These are phyloP conservation scores for Penicillium sp. DNA, from an alignment of 2,329 filamentous ascomycete genomes.

Conservation along the genomic window DNA sequence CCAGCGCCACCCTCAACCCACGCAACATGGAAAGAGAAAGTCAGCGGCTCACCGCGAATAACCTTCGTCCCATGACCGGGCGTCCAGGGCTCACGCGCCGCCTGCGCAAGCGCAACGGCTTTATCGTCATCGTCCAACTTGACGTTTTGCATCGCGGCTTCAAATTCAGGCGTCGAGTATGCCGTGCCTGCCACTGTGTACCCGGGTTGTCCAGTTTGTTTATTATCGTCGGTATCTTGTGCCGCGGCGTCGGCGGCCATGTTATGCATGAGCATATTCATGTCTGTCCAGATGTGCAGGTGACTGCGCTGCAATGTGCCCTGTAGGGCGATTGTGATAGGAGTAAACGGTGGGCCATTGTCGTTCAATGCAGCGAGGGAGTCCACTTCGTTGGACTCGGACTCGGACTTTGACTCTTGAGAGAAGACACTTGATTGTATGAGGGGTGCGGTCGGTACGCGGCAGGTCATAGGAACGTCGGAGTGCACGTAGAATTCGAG, in stretches of 20 bases:
- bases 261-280: slow-evolving; percentile 84
- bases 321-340: slow-evolving; percentile 84
- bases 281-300: slow-evolving; percentile 83
- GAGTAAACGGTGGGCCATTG: slow-evolving; percentile 58
- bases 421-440: slow-evolving; percentile 27
- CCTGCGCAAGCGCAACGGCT: slow-evolving; percentile 48
- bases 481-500: slow-evolving; percentile 93
- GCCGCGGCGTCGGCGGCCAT: slow-evolving; percentile 35
- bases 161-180: slow-evolving; percentile 78
- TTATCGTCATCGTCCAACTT: slow-evolving; percentile 39
- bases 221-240: slow-evolving; percentile 57
- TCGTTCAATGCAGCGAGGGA: slow-evolving; percentile 35
- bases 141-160: slow-evolving; percentile 45
- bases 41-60: slow-evolving; percentile 84
- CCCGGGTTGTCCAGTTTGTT: slow-evolving; percentile 59
- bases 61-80: slow-evolving; percentile 63
- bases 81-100: slow-evolving; percentile 51
- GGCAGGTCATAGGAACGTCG: slow-evolving; percentile 90
- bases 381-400: slow-evolving; percentile 56
- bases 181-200: slow-evolving; percentile 86
- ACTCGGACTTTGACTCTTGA: slow-evolving; percentile 38
- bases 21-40: slow-evolving; percentile 76
- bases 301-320: slow-evolving; percentile 88
- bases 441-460: slow-evolving; percentile 77
- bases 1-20: slow-evolving; percentile 63